Evolutionary conservation across 257 asterid genomes (phyloP), one percentile per base, ranked within the genome.

Genomic region (Buddleja alternifolia): DNA sequence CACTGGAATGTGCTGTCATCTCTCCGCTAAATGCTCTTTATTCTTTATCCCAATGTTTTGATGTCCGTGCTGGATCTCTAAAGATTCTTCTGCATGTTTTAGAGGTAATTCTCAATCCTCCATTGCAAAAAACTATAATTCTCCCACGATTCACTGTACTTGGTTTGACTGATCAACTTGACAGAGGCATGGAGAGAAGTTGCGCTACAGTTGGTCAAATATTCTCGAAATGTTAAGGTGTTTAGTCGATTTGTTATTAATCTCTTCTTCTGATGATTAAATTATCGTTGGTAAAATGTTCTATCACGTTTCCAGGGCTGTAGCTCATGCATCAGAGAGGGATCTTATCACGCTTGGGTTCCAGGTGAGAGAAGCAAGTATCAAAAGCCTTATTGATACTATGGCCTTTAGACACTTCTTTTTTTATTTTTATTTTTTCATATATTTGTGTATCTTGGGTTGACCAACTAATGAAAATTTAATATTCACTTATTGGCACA

Each of bases 101-200:
- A 63, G 99, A 90, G 96, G 99, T 88, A 80, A 63, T 47, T 63
- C 40, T 72, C 53, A 39, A 45, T 50, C 72, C 54, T 65, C 46
- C 20, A 36, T 63, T 39, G 71, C 56, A 57, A 20, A 63, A 60
- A 45, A 16, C 10, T 37, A 29, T 57, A 56, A 63, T 44, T 65
- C n/a, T 41, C 46, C 57, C 44, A 61, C 71, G 47, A 60, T 34
- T 42, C 21, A 37, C 55, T 66, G 15, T 29, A 44, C 64, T 53
- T 77, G 48, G 70, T 73, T 81, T 79, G 61, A 71, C 70, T 34
- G 66, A 68, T 75, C 63, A 45, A 62, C 53, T 73, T 73, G 70
- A 78, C 94, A 93, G 99, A 88, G 99, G 85, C 90, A 87, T 75
- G 99, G 97, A 47, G 99, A 93, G 82, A 93, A 85, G 84, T 83